A percentile compares a stretch with the other conserved stretches of the same genome.
phyloP scores from a whole-genome alignment of 192 early-diverging fungal genomes.

The Phycomyces blakesleeanus region DNA sequence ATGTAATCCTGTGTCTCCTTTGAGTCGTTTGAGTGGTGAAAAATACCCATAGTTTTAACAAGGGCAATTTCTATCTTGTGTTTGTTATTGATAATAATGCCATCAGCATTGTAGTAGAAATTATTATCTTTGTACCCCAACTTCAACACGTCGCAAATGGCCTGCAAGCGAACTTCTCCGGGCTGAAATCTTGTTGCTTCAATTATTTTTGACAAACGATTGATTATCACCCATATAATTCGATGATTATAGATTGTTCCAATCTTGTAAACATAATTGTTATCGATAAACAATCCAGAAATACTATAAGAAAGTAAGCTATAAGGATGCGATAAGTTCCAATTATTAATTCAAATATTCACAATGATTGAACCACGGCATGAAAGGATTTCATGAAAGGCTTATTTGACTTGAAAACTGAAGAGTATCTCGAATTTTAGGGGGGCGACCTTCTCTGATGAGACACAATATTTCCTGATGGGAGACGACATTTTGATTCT shows the following conservation, averaged over 20 bases:
- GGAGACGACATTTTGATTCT: too few relatives aligned
- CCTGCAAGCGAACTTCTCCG: conserved; percentile 8
- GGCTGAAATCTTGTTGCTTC: conserved; percentile 10
- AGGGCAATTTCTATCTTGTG: conserved; percentile 8
- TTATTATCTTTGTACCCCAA: not conserved
- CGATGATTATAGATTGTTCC: conserved; percentile 2
- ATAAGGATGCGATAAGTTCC: conserved; percentile 5
- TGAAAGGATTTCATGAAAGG: conserved; percentile 10
- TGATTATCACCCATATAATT: conserved; percentile 6
- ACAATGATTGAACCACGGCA: conserved; percentile 5
- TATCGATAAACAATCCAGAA: conserved; percentile 5
- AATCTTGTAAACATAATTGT: conserved; percentile 9
- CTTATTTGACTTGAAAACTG: conserved; percentile 11
- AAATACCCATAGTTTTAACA: conserved; percentile 1
- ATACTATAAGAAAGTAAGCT: conserved; percentile 8
- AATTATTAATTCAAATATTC: conserved; percentile 1
- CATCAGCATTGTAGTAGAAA: conserved; percentile 5
- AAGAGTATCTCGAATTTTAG: too few relatives aligned
- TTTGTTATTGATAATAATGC: conserved; percentile 7
- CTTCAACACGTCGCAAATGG: conserved; percentile 2
- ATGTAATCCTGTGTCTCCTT: conserved; percentile 6
- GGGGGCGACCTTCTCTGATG: too few relatives aligned
- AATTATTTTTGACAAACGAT: conserved; percentile 5
- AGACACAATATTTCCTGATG: too few relatives aligned
- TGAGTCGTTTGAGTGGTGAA: conserved; percentile 1